Evolutionary conservation across 768 basidiomycete genomes (phyloP), one percentile per base, ranked within the genome.

Genomic region (Suillus occidentalis): DNA sequence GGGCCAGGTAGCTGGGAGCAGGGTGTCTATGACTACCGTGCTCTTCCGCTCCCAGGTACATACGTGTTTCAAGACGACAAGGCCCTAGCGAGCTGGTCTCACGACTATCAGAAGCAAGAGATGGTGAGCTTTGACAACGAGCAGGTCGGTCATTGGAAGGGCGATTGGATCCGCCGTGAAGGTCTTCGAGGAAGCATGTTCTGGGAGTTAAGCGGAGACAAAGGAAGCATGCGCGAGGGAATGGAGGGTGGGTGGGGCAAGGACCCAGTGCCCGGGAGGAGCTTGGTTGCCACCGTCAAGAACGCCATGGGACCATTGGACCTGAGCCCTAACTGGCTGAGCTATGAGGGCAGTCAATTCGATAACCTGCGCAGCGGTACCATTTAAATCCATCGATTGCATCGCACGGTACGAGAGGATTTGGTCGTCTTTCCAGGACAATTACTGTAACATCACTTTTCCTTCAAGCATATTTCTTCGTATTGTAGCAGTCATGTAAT

Each of bases 21-120:
- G 56, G 92, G 92, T 16, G 85, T 88, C n/a, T 95, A 95, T 75
- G 97, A 99, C 77, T 99, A 98, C 74, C 92, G 96, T 64, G 88
- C 84, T 0, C 84, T 99, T 6, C 97, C 97, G 0, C 83, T 91
- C 1, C 87, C 91, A 1, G 90, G 88, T 6, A 83, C 92, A 1
- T 78, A 88, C 42, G 74, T 89, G 2, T 78, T 85, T 68, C 84
- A 84, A 52, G 94, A 98, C 76, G 81, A 88, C 47, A 78, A 84
- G 31, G 78, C 81, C 18, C 75, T 89, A 22, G 94, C 95, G 50
- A 92, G 93, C 69, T 99, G 92, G 89, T 82, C 88, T 22, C 95
- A 94, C 76, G 88, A 96, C 75, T 83, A 86, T 65, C 70, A 79
- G 52, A 91, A 80, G 70, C 82, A 82, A 66, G 95, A 97, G 77